Percentiles rank a stretch among this genome's conserved stretches.
Evolutionary conservation across 2,329 filamentous ascomycete species (phyloP).

Genomic region (Claviceps sorghi): DNA sequence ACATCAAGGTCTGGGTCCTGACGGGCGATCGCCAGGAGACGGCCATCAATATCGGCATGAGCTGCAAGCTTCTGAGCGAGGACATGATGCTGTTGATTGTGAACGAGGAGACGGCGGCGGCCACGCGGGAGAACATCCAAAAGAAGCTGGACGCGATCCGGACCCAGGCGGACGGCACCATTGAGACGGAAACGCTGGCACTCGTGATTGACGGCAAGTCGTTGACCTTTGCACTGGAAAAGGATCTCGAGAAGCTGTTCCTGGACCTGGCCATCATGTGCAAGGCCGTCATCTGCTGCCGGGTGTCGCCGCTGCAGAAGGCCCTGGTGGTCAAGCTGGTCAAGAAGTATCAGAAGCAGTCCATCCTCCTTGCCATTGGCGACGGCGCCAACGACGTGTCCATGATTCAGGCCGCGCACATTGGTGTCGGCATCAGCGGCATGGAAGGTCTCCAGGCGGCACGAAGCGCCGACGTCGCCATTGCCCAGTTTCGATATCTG

Average conservation of each 20-base stretch:
- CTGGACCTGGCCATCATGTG: constrained; percentile 87
- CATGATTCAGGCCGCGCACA: constrained; percentile 98
- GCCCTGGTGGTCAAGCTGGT: constrained; percentile 96
- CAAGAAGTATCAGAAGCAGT: constrained; percentile 77
- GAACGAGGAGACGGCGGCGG: constrained; percentile 71
- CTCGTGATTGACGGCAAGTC: constrained; percentile 94
- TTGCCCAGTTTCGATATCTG: constrained; percentile 89
- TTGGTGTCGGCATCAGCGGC: constrained; percentile 93
- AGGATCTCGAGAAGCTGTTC: constrained; percentile 85
- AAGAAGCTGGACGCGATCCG: constrained; percentile 89
- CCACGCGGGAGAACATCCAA: constrained; percentile 73
- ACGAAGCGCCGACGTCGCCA: constrained; percentile 86
- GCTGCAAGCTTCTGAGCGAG: constrained; percentile 93
- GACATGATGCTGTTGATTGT: constrained; percentile 97
- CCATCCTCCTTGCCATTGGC: constrained; percentile 86
- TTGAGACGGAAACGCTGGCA: constrained; percentile 75
- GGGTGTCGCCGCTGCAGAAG: constrained; percentile 93
- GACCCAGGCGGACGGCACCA: constrained; percentile 61
- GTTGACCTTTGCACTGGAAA: constrained; percentile 81
- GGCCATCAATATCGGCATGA: constrained; percentile 99
- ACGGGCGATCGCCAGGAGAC: constrained; percentile 97
- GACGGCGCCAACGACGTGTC: constrained; percentile 99
- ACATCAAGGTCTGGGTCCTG: constrained; percentile 97
- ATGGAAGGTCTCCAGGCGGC: constrained; percentile 94
- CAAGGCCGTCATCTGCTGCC: constrained; percentile 97